A percentile compares a stretch with the other conserved stretches of the same genome.
Evolutionary conservation across 2,329 filamentous ascomycete species (phyloP).

Genomic region (Fusarium secorum): DNA sequence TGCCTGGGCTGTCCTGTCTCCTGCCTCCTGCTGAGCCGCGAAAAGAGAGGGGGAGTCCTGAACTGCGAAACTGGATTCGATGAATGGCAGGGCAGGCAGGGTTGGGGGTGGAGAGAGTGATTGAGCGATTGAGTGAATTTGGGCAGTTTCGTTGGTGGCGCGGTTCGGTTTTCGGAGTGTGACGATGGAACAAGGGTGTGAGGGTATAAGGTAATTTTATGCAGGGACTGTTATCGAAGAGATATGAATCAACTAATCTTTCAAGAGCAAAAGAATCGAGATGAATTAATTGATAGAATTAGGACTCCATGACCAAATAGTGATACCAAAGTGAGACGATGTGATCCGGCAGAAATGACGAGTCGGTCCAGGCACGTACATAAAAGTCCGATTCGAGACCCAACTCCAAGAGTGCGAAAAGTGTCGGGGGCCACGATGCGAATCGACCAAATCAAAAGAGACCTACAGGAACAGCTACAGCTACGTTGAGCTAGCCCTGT

Average conservation of each 20-base stretch:
- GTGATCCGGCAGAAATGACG: background rate
- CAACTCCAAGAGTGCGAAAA: slow-evolving; percentile 1
- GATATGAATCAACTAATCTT: background rate
- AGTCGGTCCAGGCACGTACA: slow-evolving; percentile 1
- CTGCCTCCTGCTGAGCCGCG: background rate
- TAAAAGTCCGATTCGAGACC: slow-evolving; percentile 7
- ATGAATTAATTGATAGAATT: background rate
- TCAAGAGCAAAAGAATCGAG: background rate
- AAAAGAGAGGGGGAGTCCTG: slow-evolving; percentile 2
- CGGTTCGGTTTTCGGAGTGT: slow-evolving; percentile 20
- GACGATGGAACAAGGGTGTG: slow-evolving; percentile 1
- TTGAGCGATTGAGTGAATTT: slow-evolving; percentile 11
- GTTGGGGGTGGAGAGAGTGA: slow-evolving; percentile 8
- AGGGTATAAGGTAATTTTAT: slow-evolving; percentile 18
- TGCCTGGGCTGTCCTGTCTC: background rate
- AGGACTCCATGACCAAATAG: background rate
- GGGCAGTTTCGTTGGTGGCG: slow-evolving; percentile 24
- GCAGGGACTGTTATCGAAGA: slow-evolving; percentile 16
- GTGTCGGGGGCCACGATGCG: slow-evolving; percentile 15
- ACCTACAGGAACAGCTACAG: background rate
- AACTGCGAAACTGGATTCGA: slow-evolving; percentile 15
- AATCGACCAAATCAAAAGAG: slow-evolving; percentile 6
- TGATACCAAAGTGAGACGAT: background rate
- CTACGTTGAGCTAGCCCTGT: background rate
- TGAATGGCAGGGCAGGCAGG: slow-evolving; percentile 19